phyloP scores from a whole-genome alignment of 2,329 filamentous ascomycete species.

The Xylaria sp. region DNA sequence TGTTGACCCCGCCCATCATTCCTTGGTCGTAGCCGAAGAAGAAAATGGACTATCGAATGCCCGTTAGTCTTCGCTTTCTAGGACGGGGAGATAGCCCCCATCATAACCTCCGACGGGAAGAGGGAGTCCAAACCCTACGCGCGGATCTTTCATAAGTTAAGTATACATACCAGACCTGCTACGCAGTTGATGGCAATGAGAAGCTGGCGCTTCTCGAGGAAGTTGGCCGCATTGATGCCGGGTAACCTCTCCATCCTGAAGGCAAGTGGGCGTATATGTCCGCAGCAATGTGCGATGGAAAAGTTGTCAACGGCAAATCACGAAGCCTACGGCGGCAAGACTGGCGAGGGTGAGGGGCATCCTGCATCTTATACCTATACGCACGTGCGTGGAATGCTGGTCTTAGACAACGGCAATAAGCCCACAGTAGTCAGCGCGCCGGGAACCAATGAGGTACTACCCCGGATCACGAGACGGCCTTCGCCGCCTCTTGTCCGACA shows the following conservation, averaged over 20 bases:
- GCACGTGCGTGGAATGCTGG: neutral
- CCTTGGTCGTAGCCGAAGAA: conserved; percentile 66
- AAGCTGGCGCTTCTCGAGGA: conserved; percentile 37
- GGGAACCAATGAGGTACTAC: conserved; percentile 8
- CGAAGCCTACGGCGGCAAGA: neutral
- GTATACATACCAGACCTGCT: conserved; percentile 51
- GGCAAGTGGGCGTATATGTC: conserved; percentile 1
- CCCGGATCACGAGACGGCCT: conserved; percentile 10
- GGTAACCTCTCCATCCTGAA: conserved; percentile 37
- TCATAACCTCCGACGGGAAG: neutral
- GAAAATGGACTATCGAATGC: conserved; percentile 55
- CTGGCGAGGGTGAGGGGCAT: neutral
- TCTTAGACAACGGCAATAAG: neutral
- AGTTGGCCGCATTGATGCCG: conserved; percentile 38
- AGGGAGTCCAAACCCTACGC: neutral
- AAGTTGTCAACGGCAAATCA: neutral
- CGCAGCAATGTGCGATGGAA: conserved; percentile 5
- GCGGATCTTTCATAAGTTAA: neutral
- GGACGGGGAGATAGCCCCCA: neutral
- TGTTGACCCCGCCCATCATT: conserved; percentile 68
- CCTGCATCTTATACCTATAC: neutral
- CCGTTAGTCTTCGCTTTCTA: conserved; percentile 5
- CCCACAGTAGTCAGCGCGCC: conserved; percentile 4
- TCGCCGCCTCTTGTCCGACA: conserved; percentile 23
- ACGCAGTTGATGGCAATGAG: conserved; percentile 58